Conservation (phyloP, 2,329 filamentous ascomycete species). For the Aaosphaeria pasadenensis region DNA sequence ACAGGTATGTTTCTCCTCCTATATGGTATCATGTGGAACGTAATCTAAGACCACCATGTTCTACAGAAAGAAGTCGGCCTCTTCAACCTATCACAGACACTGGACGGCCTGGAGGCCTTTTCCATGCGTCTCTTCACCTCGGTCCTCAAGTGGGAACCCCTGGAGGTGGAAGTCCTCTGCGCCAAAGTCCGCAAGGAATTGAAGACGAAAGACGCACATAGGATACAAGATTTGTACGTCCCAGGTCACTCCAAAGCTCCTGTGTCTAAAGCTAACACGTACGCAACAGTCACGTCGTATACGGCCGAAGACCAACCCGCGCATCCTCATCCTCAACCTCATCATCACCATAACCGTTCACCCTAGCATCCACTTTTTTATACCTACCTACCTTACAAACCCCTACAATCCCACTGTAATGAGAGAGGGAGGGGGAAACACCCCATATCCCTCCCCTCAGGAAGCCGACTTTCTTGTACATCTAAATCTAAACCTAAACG, state of each 20-base stretch:
- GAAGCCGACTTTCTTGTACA: too few species aligned
- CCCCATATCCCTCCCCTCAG: too few species aligned
- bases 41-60: not conserved
- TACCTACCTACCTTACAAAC: too few species aligned
- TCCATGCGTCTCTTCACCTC: constrained; percentile 41
- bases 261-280: not conserved
- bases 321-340: not conserved
- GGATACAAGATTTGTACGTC: constrained; percentile 19
- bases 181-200: constrained; percentile 25
- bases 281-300: constrained; percentile 7
- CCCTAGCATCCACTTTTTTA: too few species aligned
- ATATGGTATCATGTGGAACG: not conserved
- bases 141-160: constrained; percentile 39
- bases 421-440: too few species aligned
- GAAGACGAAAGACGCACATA: constrained; percentile 21
- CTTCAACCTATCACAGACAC: constrained; percentile 40
- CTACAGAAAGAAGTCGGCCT: constrained; percentile 16
- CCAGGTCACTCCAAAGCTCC: not conserved
- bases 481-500: too few species aligned
- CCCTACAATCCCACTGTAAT: too few species aligned
- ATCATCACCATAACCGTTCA: too few species aligned
- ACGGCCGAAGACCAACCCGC: constrained; percentile 4
- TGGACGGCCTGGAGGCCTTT: constrained; percentile 43
- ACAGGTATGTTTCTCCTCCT: constrained; percentile 4
- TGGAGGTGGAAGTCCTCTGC: constrained; percentile 43